These are phyloP conservation scores for Helicostylum pulchrum DNA, from an alignment of 192 early-diverging fungal species.

Conservation along the genomic window DNA sequence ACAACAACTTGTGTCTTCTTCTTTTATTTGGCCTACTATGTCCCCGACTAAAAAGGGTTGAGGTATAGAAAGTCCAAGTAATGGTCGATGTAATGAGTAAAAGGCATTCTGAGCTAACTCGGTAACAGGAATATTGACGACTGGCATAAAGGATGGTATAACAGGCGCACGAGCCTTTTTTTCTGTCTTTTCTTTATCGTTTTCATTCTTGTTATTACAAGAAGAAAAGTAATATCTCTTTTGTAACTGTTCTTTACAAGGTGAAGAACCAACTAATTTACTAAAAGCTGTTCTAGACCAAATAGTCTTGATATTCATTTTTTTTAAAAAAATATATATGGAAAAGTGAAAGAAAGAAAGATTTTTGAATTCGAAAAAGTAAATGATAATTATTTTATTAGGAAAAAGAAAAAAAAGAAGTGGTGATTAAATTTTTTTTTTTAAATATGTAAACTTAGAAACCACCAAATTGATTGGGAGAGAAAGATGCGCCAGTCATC, in stretches of 20 bases:
- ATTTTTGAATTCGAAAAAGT: background rate
- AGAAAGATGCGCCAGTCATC: constrained; percentile 24
- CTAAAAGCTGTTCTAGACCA: no score
- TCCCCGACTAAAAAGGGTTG: constrained; percentile 3
- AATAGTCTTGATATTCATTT: no score
- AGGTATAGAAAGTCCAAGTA: constrained; percentile 43
- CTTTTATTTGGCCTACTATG: background rate
- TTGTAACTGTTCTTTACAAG: no score
- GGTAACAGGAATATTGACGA: constrained; percentile 30
- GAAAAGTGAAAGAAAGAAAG: background rate
- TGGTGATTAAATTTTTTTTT: background rate
- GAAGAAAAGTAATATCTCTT: background rate
- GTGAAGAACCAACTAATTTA: no score
- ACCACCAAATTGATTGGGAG: constrained; percentile 8
- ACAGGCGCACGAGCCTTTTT: constrained; percentile 28
- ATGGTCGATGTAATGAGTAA: constrained; percentile 57
- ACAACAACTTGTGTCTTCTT: background rate
- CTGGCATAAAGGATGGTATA: constrained; percentile 17
- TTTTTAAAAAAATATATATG: constrained; percentile 4
- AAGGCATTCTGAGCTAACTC: constrained; percentile 57
- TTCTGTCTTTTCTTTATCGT: constrained; percentile 4
- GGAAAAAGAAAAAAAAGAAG: no score
- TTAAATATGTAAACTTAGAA: background rate
- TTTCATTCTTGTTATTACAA: background rate
- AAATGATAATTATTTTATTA: background rate